A percentile compares a stretch with the other conserved stretches of the same genome.
Evolutionary conservation across 345 rosid genomes (phyloP).

Genomic region (Firmiana major): DNA sequence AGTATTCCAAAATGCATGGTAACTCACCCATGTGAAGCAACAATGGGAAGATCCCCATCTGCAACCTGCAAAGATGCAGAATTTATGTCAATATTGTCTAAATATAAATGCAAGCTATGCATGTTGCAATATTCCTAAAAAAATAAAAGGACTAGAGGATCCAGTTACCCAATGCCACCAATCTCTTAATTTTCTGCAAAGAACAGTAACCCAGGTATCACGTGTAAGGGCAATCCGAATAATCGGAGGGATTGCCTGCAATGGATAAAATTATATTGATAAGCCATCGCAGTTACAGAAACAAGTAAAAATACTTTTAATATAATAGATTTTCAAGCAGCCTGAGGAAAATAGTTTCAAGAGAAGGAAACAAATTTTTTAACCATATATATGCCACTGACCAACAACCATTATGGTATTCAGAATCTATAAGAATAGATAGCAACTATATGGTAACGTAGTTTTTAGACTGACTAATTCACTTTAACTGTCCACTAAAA

Average conservation of each 20-base stretch:
- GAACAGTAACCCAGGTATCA: conserved; percentile 96
- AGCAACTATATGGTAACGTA: not conserved
- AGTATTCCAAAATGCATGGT: conserved; percentile 5
- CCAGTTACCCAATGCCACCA: conserved; percentile 98
- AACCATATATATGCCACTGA: not conserved
- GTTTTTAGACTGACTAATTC: not conserved
- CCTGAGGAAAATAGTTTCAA: not conserved
- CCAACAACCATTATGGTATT: not conserved
- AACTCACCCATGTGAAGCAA: conserved; percentile 96
- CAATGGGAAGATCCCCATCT: conserved; percentile 94
- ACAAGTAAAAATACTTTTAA: not conserved
- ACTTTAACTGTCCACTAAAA: not conserved
- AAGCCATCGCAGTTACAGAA: not conserved
- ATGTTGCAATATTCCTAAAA: not conserved
- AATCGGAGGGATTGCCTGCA: conserved; percentile 26
- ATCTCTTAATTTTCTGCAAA: conserved; percentile 96
- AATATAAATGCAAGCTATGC: not conserved
- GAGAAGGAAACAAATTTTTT: not conserved
- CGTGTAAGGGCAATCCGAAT: conserved; percentile 96
- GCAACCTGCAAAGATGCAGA: conserved; percentile 63
- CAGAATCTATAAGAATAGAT: not conserved
- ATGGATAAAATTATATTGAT: not conserved
- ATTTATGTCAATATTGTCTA: not conserved
- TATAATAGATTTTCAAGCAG: not conserved
- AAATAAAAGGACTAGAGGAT: not conserved